These are phyloP conservation scores for Penicillium sp. DNA, from an alignment of 2,329 filamentous ascomycete species.

Conservation along the genomic window DNA sequence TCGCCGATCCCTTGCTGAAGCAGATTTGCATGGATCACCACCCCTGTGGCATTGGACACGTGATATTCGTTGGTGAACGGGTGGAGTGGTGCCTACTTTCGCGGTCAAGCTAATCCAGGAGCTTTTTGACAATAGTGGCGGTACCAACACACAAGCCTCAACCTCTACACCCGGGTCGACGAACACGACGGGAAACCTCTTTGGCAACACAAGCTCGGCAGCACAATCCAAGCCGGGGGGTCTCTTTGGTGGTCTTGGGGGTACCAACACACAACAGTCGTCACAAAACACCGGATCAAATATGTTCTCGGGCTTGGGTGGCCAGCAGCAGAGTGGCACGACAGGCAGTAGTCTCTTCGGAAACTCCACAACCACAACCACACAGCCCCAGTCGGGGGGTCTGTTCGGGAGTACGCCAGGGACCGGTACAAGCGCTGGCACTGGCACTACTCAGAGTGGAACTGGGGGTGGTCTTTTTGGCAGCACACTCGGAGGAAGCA, in stretches of 20 bases:
- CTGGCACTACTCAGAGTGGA: conserved; percentile 9
- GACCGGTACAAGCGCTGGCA: conserved; percentile 11
- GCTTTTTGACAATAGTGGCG: conserved; percentile 25
- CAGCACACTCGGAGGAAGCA: conserved; percentile 17
- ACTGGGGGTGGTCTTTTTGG: conserved; percentile 17
- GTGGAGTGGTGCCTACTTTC: too few species aligned
- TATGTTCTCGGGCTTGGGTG: conserved; percentile 33
- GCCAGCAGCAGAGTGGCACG: conserved; percentile 29
- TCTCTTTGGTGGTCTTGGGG: conserved; percentile 34
- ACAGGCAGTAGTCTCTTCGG: conserved; percentile 34
- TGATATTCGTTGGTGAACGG: too few species aligned
- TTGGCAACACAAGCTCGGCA: conserved; percentile 29
- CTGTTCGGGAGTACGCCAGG: conserved; percentile 32
- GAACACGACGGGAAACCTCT: conserved; percentile 30
- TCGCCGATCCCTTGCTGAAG: conserved; percentile 3
- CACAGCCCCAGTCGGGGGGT: conserved; percentile 33
- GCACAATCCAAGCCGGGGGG: conserved; percentile 35
- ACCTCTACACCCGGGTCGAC: conserved; percentile 29
- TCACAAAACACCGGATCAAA: conserved; percentile 30
- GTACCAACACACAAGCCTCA: conserved; percentile 29
- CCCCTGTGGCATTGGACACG: too few species aligned
- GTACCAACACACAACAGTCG: conserved; percentile 30
- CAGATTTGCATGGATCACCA: too few species aligned
- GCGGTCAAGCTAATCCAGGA: too few species aligned
- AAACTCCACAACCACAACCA: conserved; percentile 24